These are phyloP conservation scores for Paulownia fortunei DNA, from an alignment of 257 asterid species.

Conservation along the genomic window DNA sequence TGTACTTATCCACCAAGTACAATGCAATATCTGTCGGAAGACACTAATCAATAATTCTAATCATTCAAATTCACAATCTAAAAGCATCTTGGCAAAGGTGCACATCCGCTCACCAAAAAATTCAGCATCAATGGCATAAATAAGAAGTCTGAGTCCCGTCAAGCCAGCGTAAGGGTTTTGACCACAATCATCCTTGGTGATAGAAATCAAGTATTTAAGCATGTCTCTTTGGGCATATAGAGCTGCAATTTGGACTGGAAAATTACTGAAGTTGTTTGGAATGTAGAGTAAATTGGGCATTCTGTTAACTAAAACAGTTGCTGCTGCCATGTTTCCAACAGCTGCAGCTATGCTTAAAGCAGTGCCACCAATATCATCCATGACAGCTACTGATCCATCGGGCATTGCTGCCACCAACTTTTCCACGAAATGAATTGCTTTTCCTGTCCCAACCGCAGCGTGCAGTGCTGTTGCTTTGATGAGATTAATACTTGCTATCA, in stretches of 20 bases:
- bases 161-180: neutral
- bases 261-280: neutral
- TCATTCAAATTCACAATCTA: neutral
- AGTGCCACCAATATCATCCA: neutral
- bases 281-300: neutral
- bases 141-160: neutral
- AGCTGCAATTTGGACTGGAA: neutral
- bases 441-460: neutral
- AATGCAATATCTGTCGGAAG: slow-evolving; percentile 22
- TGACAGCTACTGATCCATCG: neutral
- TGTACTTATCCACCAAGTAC: slow-evolving; percentile 17
- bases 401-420: neutral
- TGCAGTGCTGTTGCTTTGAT: neutral
- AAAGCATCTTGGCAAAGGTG: neutral
- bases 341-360: neutral
- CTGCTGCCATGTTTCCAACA: neutral
- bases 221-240: neutral
- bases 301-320: neutral
- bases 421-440: neutral
- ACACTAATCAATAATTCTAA: neutral
- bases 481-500: neutral
- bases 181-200: neutral
- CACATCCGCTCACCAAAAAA: slow-evolving; percentile 11
- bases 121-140: neutral
- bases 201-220: neutral